phyloP scores from a whole-genome alignment of 495 filamentous ascomycete genomes.

The Xanthoparmelia taractica region DNA sequence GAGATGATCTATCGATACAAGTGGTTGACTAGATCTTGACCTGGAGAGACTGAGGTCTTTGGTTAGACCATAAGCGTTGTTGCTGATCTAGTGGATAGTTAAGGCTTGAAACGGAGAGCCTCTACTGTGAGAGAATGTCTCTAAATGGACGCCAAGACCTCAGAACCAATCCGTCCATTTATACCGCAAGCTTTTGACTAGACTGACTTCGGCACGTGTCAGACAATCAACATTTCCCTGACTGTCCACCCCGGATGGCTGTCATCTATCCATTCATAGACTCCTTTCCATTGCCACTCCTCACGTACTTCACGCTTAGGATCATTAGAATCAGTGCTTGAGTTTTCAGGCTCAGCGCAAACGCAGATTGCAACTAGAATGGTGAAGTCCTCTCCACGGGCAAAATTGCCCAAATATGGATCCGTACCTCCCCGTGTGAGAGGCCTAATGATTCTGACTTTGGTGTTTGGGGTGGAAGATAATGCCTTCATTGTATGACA shows the following conservation, averaged over 20 bases:
- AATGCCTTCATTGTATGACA: slow-evolving; percentile 10
- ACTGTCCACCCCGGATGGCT: slow-evolving; percentile 16
- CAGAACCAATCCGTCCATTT: too few species aligned
- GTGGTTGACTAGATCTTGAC: too few species aligned
- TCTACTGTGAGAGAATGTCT: too few species aligned
- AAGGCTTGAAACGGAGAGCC: too few species aligned
- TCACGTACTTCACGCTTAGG: background rate
- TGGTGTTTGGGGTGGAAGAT: slow-evolving; percentile 9
- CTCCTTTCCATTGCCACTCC: slow-evolving; percentile 19
- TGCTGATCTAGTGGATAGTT: too few species aligned
- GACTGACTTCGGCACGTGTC: too few species aligned
- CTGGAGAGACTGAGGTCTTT: too few species aligned
- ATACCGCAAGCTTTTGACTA: too few species aligned
- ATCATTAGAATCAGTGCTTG: background rate
- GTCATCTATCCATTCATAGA: slow-evolving; percentile 20
- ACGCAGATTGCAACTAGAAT: slow-evolving; percentile 14
- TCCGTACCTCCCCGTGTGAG: slow-evolving; percentile 2
- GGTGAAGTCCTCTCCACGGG: slow-evolving; percentile 10
- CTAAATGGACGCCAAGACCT: too few species aligned
- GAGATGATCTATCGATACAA: too few species aligned
- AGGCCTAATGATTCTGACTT: slow-evolving; percentile 12
- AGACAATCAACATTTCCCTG: slow-evolving; percentile 14
- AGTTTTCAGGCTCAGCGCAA: background rate
- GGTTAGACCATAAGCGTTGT: too few species aligned
- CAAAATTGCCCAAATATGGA: slow-evolving; percentile 8